Conservation (phyloP, 2,329 filamentous ascomycete species). For the Aspergillus oerlinghausenensis region DNA sequence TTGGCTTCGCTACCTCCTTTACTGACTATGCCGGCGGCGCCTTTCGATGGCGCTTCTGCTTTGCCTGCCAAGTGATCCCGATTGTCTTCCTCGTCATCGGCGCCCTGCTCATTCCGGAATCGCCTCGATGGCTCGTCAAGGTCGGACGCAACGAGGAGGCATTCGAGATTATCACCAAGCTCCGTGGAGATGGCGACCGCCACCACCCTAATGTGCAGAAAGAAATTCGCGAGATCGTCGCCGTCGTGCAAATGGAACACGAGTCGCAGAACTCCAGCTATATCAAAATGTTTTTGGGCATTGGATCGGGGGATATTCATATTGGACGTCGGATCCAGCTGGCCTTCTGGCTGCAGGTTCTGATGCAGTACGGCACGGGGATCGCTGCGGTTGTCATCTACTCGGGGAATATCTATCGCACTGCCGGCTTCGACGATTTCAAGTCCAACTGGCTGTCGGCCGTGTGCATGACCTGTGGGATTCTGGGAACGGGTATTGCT, state of each 20-base stretch:
- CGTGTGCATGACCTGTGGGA: constrained; percentile 48
- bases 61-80: constrained; percentile 63
- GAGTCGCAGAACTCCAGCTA: constrained; percentile 51
- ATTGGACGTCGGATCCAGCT: constrained; percentile 60
- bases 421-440: constrained; percentile 55
- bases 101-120: constrained; percentile 63
- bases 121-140: constrained; percentile 52
- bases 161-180: constrained; percentile 54
- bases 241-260: constrained; percentile 57
- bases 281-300: constrained; percentile 58
- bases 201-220: constrained; percentile 55
- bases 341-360: constrained; percentile 63
- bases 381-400: constrained; percentile 62
- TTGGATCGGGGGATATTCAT: constrained; percentile 57
- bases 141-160: constrained; percentile 61
- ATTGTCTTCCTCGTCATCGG: constrained; percentile 50
- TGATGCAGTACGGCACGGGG: constrained; percentile 58
- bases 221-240: constrained; percentile 55
- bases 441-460: constrained; percentile 59
- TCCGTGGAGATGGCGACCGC: constrained; percentile 53
- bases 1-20: constrained; percentile 38
- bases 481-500: constrained; percentile 60
- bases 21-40: constrained; percentile 51
- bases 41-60: constrained; percentile 60
- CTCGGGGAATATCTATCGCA: constrained; percentile 33